Base-by-base conservation (phyloP, 1,284 basidiomycete species). In the Peniophora sp. region DNA sequence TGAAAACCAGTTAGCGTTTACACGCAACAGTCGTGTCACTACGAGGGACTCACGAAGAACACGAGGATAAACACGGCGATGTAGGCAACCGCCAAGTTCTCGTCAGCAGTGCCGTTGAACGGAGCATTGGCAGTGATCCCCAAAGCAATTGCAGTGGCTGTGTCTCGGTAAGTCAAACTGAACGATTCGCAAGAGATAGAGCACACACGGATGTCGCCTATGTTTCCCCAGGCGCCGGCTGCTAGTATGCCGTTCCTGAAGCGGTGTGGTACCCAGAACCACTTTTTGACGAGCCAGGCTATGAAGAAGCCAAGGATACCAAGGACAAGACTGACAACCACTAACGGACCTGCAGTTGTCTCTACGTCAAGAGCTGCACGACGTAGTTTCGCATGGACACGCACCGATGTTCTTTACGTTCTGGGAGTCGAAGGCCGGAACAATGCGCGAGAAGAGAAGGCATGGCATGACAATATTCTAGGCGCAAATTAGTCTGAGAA, bases 191-290 rank as follows among this genome's bases (percentile, higher is more conserved):
- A 24, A 45, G 2, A 34, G 10, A 50, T 3, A 52, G n/a, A 9
- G 14, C n/a, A 76, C 85, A 64, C 59, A 89, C 85, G 73, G 59
- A 88, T 70, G 68, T 81, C 85, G 6, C 79, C 83, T 46, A 74
- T 73, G 57, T 88, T 89, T 2, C 69, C 73, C 75, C 77, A 87
- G 6, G 72, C 75, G 25, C 83, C 86, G 0, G 83, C 82, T 1
- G 77, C 74, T 0, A 87, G 59, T 41, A 92, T 78, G 0, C 81
- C 83, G 55, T 77, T 75, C 45, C 84, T 72, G 59, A 92, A 92
- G 35, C 86, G 77, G 55, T 82, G 77, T 0, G 89, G 89, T 1
- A 91, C 85, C 79, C 84, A 90, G 59, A 87, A 89, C 44, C 89
- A 59, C 58, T 81, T 78, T 47, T 77, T 75, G 41, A 83, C 69